phyloP scores from a whole-genome alignment of 2,329 filamentous ascomycete species.

The Alternaria incomplexa region DNA sequence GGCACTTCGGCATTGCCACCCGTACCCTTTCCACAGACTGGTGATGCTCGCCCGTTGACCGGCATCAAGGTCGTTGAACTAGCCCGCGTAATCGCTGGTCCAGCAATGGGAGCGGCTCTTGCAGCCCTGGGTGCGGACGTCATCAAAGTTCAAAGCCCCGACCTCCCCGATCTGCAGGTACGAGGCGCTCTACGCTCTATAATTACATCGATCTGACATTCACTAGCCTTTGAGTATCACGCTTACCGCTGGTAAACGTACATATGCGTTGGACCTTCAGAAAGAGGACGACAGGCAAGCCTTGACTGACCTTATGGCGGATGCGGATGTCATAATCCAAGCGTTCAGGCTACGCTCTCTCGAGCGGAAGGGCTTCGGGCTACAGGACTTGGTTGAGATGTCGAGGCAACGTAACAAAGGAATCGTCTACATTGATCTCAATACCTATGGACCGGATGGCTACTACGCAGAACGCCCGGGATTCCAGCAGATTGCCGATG shows the following conservation, averaged over 20 bases:
- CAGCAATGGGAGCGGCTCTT: conserved; percentile 46
- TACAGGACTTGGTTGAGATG: conserved; percentile 50
- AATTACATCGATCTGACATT: conserved; percentile 40
- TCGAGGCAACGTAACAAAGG: conserved; percentile 51
- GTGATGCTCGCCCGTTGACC: conserved; percentile 46
- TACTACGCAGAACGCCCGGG: conserved; percentile 55
- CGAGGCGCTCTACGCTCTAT: conserved; percentile 28
- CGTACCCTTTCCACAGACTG: conserved; percentile 31
- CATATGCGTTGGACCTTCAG: conserved; percentile 52
- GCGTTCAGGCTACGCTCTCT: conserved; percentile 58
- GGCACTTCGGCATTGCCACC: neutral
- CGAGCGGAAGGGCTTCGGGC: conserved; percentile 50
- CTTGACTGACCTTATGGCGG: conserved; percentile 49
- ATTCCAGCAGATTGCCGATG: conserved; percentile 59
- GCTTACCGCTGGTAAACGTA: conserved; percentile 52
- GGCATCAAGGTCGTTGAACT: conserved; percentile 48
- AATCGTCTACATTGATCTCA: conserved; percentile 58
- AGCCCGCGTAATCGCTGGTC: conserved; percentile 51
- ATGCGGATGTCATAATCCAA: conserved; percentile 60
- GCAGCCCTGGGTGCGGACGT: conserved; percentile 53
- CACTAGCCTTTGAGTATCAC: conserved; percentile 40
- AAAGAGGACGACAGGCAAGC: conserved; percentile 27
- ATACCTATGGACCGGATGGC: conserved; percentile 59
- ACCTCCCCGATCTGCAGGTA: neutral
- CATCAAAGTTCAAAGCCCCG: conserved; percentile 46